Conservation (phyloP, 306 rosid genomes). For the Hippophae gyantsensis region DNA sequence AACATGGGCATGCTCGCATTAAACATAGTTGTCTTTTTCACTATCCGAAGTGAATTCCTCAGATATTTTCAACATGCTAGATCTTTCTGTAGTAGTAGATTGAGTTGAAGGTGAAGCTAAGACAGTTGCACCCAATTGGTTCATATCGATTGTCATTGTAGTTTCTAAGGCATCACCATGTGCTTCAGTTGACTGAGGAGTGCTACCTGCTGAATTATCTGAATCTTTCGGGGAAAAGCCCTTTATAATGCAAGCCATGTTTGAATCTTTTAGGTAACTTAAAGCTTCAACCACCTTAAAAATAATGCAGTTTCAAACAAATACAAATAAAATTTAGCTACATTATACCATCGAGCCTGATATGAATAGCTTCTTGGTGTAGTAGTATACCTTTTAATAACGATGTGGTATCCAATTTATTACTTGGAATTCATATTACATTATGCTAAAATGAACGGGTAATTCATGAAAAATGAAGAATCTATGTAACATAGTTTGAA, state of each 20-base stretch:
- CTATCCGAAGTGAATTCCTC: slow-evolving; percentile 14
- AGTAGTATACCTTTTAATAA: too few species aligned
- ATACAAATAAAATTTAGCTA: neutral
- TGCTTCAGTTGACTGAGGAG: slow-evolving; percentile 8
- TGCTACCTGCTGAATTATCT: slow-evolving; percentile 23
- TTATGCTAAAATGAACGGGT: too few species aligned
- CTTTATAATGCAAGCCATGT: slow-evolving; percentile 18
- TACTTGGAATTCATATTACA: too few species aligned
- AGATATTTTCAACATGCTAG: slow-evolving; percentile 9
- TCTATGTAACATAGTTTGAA: too few species aligned
- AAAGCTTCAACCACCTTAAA: slow-evolving; percentile 52
- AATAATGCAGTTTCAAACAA: neutral
- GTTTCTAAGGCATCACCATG: slow-evolving; percentile 6
- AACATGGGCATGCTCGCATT: neutral
- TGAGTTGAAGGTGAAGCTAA: slow-evolving; percentile 42
- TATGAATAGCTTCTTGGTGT: too few species aligned
- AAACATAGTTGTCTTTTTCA: neutral
- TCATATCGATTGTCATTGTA: slow-evolving; percentile 3
- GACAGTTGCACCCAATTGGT: slow-evolving; percentile 12
- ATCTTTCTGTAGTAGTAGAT: slow-evolving; percentile 14
- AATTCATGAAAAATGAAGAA: too few species aligned
- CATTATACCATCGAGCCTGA: neutral
- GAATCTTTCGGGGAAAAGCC: slow-evolving; percentile 42
- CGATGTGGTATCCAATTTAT: too few species aligned
- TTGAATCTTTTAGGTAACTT: slow-evolving; percentile 27